Conservation (phyloP, 1,284 basidiomycete genomes). For the Cryptococcus maquisensis region DNA sequence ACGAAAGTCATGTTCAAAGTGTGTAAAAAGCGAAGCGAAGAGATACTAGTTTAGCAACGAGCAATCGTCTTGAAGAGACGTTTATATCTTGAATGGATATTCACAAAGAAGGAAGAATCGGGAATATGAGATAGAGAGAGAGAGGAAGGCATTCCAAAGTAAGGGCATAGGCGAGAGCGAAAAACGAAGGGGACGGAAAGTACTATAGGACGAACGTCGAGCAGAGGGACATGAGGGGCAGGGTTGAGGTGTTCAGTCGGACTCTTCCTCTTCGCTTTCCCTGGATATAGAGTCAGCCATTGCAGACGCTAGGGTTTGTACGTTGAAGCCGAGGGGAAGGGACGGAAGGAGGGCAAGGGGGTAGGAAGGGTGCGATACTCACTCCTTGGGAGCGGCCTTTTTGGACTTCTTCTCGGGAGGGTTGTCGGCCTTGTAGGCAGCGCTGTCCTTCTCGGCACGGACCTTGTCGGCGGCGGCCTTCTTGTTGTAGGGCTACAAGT, state of each 20-base stretch:
- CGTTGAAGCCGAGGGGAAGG: not conserved
- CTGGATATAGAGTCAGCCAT: not conserved
- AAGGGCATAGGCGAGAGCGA: not conserved
- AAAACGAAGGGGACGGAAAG: not conserved
- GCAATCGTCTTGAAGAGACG: too few relatives aligned
- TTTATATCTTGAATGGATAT: too few relatives aligned
- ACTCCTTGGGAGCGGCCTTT: constrained; percentile 6
- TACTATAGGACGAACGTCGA: not conserved
- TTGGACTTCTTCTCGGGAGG: constrained; percentile 37
- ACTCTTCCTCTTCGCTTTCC: not conserved
- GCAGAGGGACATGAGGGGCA: not conserved
- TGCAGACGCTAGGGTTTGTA: too few relatives aligned
- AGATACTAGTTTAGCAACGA: too few relatives aligned
- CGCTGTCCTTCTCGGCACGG: constrained; percentile 60
- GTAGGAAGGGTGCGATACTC: not conserved
- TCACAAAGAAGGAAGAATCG: too few relatives aligned
- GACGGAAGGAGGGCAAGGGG: not conserved
- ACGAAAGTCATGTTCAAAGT: too few relatives aligned
- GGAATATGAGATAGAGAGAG: not conserved
- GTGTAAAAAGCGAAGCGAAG: too few relatives aligned
- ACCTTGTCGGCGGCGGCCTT: constrained; percentile 81
- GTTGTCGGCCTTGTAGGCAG: constrained; percentile 51
- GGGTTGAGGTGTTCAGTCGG: not conserved
- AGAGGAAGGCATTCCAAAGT: not conserved
- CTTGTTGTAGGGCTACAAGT: constrained; percentile 76